These are phyloP conservation scores for Knufia fluminis DNA, from an alignment of 2,329 filamentous ascomycete species.

Conservation along the genomic window DNA sequence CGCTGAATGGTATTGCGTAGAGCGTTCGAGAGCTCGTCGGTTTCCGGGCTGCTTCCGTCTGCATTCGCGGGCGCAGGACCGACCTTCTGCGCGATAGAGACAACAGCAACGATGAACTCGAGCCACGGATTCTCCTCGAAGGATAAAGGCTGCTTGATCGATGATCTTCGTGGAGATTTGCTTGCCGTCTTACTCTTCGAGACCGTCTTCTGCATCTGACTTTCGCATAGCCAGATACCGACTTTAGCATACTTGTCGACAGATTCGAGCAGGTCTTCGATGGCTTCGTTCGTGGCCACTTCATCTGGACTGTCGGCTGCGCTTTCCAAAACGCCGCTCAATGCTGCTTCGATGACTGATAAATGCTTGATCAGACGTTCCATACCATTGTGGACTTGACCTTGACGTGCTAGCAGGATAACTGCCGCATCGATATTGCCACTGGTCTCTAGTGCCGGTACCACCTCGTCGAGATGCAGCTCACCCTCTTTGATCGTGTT, in stretches of 20 bases:
- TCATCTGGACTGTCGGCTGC: conserved; percentile 48
- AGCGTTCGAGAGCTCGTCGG: conserved; percentile 48
- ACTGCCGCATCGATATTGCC: conserved; percentile 90
- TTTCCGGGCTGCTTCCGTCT: conserved; percentile 9
- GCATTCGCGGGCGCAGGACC: conserved; percentile 36
- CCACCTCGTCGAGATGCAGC: conserved; percentile 65
- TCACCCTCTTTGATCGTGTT: conserved; percentile 66
- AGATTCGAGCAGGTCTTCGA: conserved; percentile 63
- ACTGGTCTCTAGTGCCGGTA: conserved; percentile 80
- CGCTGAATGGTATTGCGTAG: conserved; percentile 78
- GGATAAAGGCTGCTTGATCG: conserved; percentile 44
- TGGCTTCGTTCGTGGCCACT: conserved; percentile 53
- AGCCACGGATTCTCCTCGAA: conserved; percentile 58
- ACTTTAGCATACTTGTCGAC: conserved; percentile 86
- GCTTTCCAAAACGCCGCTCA: conserved; percentile 63
- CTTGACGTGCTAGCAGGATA: conserved; percentile 79
- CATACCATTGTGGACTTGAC: conserved; percentile 75
- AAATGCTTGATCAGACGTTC: conserved; percentile 73
- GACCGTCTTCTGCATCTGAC: conserved; percentile 50
- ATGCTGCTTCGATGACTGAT: conserved; percentile 65
- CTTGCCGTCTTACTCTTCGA: conserved; percentile 26
- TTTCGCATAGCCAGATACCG: conserved; percentile 90
- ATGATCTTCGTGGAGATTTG: conserved; percentile 37
- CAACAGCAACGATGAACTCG: conserved; percentile 53
- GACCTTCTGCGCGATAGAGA: conserved; percentile 54